Evolutionary conservation across 805 yeast species (phyloP).

Genomic region (Sugiyamaella qingdaonensis): DNA sequence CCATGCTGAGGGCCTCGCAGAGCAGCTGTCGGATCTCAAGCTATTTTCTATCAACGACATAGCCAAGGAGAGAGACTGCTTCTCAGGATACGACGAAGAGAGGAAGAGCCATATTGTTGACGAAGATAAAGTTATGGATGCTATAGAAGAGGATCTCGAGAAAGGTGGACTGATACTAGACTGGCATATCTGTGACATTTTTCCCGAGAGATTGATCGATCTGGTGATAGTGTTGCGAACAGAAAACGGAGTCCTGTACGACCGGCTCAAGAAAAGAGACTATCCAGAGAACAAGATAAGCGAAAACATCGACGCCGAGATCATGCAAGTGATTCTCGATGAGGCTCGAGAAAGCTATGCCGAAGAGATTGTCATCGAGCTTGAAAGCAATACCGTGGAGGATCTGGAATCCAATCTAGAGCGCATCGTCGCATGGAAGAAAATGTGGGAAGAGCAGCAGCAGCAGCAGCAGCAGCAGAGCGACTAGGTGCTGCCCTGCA

Average conservation of each 20-base stretch:
- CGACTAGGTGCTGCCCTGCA: background rate
- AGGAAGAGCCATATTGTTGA: constrained; percentile 87
- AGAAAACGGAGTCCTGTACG: constrained; percentile 65
- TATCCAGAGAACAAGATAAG: constrained; percentile 78
- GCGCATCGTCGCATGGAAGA: constrained; percentile 69
- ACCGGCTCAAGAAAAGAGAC: constrained; percentile 69
- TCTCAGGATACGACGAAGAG: constrained; percentile 80
- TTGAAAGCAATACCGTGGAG: constrained; percentile 66
- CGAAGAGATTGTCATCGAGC: constrained; percentile 75
- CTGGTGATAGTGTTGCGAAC: constrained; percentile 85
- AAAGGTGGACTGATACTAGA: constrained; percentile 89
- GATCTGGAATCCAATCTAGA: constrained; percentile 80
- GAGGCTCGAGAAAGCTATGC: constrained; percentile 85
- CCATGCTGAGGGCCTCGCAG: constrained; percentile 58
- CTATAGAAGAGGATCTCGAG: constrained; percentile 69
- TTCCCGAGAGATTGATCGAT: constrained; percentile 90
- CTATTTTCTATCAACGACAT: constrained; percentile 71
- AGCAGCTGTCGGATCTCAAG: constrained; percentile 44
- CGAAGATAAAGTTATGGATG: constrained; percentile 77
- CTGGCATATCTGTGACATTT: constrained; percentile 97
- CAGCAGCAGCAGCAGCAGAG: too few relatives aligned
- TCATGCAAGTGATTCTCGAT: constrained; percentile 84
- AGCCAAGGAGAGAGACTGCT: constrained; percentile 72
- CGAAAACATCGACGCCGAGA: constrained; percentile 94
- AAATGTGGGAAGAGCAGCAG: constrained; percentile 70